Evolutionary conservation across 371 early-diverging fungal species (phyloP).

Genomic region (Saksenaea vasiformis): DNA sequence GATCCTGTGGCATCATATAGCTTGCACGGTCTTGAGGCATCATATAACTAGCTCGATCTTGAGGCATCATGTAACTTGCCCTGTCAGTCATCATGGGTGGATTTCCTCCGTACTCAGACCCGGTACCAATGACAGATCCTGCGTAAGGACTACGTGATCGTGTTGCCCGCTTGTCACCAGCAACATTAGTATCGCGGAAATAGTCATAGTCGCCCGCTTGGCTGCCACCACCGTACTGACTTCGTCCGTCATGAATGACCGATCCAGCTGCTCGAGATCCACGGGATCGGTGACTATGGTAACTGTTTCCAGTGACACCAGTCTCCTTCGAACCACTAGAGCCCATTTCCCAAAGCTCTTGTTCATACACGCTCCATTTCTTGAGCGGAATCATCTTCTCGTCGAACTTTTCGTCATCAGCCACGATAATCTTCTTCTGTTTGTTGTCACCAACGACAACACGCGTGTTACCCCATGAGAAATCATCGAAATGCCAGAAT

Average conservation of each 20-base stretch:
- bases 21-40: slow-evolving; percentile 12
- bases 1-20: slow-evolving; percentile 12
- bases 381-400: slow-evolving; percentile 85
- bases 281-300: slow-evolving; percentile 36
- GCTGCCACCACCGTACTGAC: slow-evolving; percentile 51
- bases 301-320: slow-evolving; percentile 43
- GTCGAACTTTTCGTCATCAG: slow-evolving; percentile 79
- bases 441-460: slow-evolving; percentile 72
- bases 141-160: slow-evolving; percentile 37
- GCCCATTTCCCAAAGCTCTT: slow-evolving; percentile 78
- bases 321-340: slow-evolving; percentile 62
- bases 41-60: not conserved
- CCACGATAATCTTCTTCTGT: slow-evolving; percentile 67
- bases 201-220: slow-evolving; percentile 54
- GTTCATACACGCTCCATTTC: slow-evolving; percentile 93
- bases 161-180: slow-evolving; percentile 19
- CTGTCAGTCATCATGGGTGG: not conserved
- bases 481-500: slow-evolving; percentile 94
- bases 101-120: slow-evolving; percentile 36
- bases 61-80: slow-evolving; percentile 15
- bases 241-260: slow-evolving; percentile 39
- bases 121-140: slow-evolving; percentile 28
- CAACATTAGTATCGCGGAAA: slow-evolving; percentile 45
- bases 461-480: slow-evolving; percentile 94
- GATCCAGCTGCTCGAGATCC: slow-evolving; percentile 30